Conservation (phyloP, 257 asterid genomes). For the Nicotiana paniculata region DNA sequence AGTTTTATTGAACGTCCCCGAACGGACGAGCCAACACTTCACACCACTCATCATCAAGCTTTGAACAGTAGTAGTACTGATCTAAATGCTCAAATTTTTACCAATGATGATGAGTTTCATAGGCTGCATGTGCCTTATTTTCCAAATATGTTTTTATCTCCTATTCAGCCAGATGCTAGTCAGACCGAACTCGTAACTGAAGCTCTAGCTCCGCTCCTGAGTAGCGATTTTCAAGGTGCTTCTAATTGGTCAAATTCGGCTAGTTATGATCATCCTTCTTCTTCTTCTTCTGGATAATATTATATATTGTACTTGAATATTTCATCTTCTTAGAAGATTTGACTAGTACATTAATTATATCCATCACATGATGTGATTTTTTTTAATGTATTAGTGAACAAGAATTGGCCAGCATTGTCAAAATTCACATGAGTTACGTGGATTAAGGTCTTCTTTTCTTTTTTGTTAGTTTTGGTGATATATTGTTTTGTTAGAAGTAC, state of each 20-base stretch:
- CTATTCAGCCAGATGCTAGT: background rate
- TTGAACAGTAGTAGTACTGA: too few relatives aligned
- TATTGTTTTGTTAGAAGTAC: too few relatives aligned
- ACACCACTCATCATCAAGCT: background rate
- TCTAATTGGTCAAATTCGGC: constrained; percentile 8
- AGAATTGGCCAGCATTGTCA: background rate
- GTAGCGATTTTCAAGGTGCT: background rate
- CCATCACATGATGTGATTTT: background rate
- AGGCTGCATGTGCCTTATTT: background rate
- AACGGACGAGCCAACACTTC: background rate
- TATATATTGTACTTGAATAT: background rate
- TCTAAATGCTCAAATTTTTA: too few relatives aligned
- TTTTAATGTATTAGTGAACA: background rate
- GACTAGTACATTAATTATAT: background rate
- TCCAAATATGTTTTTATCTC: background rate
- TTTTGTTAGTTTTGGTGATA: too few relatives aligned
- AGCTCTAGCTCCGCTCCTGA: too few relatives aligned
- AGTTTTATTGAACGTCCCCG: background rate
- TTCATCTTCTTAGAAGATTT: background rate
- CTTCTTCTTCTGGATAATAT: constrained; percentile 21
- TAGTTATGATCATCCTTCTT: constrained; percentile 11
- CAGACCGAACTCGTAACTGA: too few relatives aligned
- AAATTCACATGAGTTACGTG: too few relatives aligned
- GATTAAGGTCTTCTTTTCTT: too few relatives aligned
- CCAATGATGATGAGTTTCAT: background rate